phyloP scores from a whole-genome alignment of 2,329 filamentous ascomycete species.

The Diaporthe sp. region DNA sequence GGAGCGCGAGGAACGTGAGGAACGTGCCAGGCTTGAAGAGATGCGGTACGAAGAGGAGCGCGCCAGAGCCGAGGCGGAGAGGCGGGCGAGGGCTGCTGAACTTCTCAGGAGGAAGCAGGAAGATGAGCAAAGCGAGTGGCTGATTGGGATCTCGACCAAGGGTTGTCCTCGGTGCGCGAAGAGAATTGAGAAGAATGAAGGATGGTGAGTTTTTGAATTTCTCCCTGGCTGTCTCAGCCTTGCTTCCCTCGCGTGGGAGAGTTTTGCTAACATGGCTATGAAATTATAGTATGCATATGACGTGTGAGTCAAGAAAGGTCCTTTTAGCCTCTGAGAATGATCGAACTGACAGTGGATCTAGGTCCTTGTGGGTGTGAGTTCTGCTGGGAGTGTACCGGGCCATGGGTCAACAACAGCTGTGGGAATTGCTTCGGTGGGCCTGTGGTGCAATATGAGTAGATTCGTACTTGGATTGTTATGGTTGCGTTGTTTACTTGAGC shows the following conservation, averaged over 20 bases:
- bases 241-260: no score
- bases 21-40: neutral
- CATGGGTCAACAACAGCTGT: constrained; percentile 25
- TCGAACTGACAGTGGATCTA: constrained; percentile 5
- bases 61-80: constrained; percentile 7
- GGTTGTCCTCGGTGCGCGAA: constrained; percentile 41
- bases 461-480: neutral
- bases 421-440: constrained; percentile 31
- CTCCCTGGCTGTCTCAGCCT: no score
- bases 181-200: constrained; percentile 44
- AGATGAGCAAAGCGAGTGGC: constrained; percentile 39
- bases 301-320: constrained; percentile 38
- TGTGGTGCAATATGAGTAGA: constrained; percentile 9
- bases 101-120: constrained; percentile 29
- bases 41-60: constrained; percentile 29
- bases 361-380: constrained; percentile 41
- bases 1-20: constrained; percentile 11
- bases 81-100: constrained; percentile 25
- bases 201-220: constrained; percentile 39
- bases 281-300: constrained; percentile 43
- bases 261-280: neutral
- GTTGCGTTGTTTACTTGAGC: neutral
- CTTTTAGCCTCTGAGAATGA: neutral
- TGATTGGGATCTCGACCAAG: constrained; percentile 42
- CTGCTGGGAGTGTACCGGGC: constrained; percentile 42